Evolutionary conservation across 768 basidiomycete genomes (phyloP).

Genomic region (Melanogaster broomeanus): DNA sequence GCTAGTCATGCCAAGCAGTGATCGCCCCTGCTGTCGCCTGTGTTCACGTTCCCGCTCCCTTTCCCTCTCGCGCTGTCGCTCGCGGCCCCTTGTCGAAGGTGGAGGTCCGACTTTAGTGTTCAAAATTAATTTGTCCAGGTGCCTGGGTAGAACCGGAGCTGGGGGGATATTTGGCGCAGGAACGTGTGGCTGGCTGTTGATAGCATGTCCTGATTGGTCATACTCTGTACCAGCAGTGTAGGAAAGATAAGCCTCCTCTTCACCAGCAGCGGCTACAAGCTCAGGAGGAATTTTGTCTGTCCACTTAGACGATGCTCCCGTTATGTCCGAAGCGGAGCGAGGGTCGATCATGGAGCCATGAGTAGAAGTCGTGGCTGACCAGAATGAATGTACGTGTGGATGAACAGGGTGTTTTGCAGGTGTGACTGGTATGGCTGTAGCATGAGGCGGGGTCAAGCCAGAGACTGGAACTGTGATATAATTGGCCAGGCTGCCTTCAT

Average conservation of each 20-base stretch:
- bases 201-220: slow-evolving; percentile 37
- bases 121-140: slow-evolving; percentile 92
- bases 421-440: slow-evolving; percentile 37
- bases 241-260: slow-evolving; percentile 78
- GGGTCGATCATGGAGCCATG: slow-evolving; percentile 30
- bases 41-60: slow-evolving; percentile 33
- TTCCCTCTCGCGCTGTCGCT: slow-evolving; percentile 39
- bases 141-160: slow-evolving; percentile 85
- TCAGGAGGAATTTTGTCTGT: slow-evolving; percentile 77
- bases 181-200: slow-evolving; percentile 33
- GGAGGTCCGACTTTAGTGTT: slow-evolving; percentile 50
- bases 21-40: slow-evolving; percentile 32
- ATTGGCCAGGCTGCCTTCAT: slow-evolving; percentile 92
- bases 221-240: slow-evolving; percentile 33
- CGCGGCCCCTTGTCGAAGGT: slow-evolving; percentile 31
- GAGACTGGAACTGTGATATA: slow-evolving; percentile 65
- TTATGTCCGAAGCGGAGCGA: slow-evolving; percentile 30
- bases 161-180: slow-evolving; percentile 82
- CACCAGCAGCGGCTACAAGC: slow-evolving; percentile 74
- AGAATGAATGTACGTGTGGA: slow-evolving; percentile 42
- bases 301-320: slow-evolving; percentile 52
- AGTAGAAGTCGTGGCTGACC: slow-evolving; percentile 40
- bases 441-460: slow-evolving; percentile 32
- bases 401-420: slow-evolving; percentile 27
- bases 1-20: slow-evolving; percentile 37